phyloP scores from a whole-genome alignment of 2,329 filamentous ascomycete species.

The Acrocalymma vagum region DNA sequence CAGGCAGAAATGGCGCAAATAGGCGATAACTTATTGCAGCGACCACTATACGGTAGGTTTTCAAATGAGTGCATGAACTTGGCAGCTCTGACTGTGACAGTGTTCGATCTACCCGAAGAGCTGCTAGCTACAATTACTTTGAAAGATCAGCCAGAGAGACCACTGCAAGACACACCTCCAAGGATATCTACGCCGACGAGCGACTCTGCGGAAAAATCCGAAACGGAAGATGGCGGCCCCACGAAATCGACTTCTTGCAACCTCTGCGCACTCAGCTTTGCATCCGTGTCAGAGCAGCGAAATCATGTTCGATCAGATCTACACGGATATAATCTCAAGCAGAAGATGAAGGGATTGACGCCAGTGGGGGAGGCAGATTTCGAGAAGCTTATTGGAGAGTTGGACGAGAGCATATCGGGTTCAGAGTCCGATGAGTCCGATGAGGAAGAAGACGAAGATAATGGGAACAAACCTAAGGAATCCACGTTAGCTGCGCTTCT shows the following conservation, averaged over 20 bases:
- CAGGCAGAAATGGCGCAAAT: constrained; percentile 37
- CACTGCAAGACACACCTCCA: constrained; percentile 23
- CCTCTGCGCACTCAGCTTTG: constrained; percentile 78
- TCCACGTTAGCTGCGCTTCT: constrained; percentile 78
- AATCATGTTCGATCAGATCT: constrained; percentile 89
- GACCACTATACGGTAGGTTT: constrained; percentile 48
- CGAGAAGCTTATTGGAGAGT: constrained; percentile 81
- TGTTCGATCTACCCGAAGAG: constrained; percentile 83
- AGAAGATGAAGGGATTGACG: constrained; percentile 78
- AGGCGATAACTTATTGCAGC: constrained; percentile 41
- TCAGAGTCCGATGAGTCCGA: constrained; percentile 78
- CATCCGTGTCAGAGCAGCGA: constrained; percentile 80
- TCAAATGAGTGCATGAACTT: background rate
- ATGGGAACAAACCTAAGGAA: constrained; percentile 63
- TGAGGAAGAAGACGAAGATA: constrained; percentile 71
- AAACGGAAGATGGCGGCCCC: constrained; percentile 49
- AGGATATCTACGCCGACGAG: constrained; percentile 10
- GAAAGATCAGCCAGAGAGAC: constrained; percentile 51
- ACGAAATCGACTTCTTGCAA: constrained; percentile 77
- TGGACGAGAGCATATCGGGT: constrained; percentile 93
- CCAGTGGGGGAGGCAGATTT: constrained; percentile 84
- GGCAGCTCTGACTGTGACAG: constrained; percentile 54
- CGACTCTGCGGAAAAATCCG: constrained; percentile 48
- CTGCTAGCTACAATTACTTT: constrained; percentile 73
- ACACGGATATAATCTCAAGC: constrained; percentile 94